Conservation (phyloP, 305 asterid species). For the Coffea humblotiana region DNA sequence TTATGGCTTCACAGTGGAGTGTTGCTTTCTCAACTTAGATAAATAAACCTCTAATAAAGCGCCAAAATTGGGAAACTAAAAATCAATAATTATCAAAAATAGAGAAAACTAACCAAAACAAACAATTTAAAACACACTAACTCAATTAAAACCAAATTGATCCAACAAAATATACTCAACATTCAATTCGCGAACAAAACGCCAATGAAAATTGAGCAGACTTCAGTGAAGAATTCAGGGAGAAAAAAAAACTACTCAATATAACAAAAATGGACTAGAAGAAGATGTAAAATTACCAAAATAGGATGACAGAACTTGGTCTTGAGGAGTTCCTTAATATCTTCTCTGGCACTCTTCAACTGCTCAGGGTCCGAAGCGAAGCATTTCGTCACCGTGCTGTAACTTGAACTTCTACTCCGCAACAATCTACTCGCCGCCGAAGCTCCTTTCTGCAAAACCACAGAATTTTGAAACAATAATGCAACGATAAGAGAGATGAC, state of each 20-base stretch:
- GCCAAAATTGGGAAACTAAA: neutral
- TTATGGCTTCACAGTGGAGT: neutral
- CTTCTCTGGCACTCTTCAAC: slow-evolving; percentile 86
- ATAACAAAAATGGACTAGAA: neutral
- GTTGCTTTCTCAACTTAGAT: neutral
- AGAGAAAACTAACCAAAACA: neutral
- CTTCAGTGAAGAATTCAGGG: neutral
- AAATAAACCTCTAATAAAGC: neutral
- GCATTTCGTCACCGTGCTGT: slow-evolving; percentile 60
- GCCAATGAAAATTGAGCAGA: neutral
- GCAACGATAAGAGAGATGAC: neutral
- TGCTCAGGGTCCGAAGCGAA: slow-evolving; percentile 70
- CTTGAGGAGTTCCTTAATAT: slow-evolving; percentile 68
- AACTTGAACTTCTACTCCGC: slow-evolving; percentile 47
- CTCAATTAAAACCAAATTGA: neutral
- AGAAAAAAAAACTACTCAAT: too few relatives aligned
- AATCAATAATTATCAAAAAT: neutral
- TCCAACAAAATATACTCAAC: neutral
- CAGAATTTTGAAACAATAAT: neutral
- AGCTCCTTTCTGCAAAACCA: slow-evolving; percentile 35
- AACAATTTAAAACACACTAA: too few relatives aligned
- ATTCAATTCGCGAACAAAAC: neutral
- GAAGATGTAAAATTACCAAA: slow-evolving; percentile 41
- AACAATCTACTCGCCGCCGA: slow-evolving; percentile 24
- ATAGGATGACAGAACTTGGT: slow-evolving; percentile 75